phyloP scores from a whole-genome alignment of 495 filamentous ascomycete genomes.

The Venustampulla echinocandica region DNA sequence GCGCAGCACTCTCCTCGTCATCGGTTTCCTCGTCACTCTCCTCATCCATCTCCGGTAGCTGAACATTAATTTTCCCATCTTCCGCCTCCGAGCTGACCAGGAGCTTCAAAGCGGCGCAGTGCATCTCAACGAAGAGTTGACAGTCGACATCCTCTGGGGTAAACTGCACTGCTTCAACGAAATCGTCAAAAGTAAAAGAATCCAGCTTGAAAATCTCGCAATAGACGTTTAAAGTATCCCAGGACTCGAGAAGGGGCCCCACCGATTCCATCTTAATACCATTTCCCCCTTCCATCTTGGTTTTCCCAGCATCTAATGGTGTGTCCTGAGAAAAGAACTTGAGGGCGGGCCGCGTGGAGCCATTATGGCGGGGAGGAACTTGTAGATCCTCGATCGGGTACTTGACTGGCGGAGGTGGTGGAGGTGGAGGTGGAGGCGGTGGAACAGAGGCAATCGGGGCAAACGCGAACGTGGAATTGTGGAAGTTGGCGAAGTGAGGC shows the following conservation, averaged over 20 bases:
- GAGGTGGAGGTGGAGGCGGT: conserved; percentile 52
- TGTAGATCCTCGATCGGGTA: conserved; percentile 95
- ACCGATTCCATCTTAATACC: conserved; percentile 72
- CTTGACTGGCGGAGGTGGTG: conserved; percentile 72
- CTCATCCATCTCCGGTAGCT: conserved; percentile 65
- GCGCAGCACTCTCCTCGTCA: conserved; percentile 43
- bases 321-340: conserved; percentile 65
- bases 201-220: conserved; percentile 88
- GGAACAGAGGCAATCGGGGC: conserved; percentile 27
- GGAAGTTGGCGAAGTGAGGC: conserved; percentile 18
- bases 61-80: conserved; percentile 68
- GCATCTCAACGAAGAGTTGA: conserved; percentile 80
- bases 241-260: conserved; percentile 74
- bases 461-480: conserved; percentile 17
- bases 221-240: conserved; percentile 95
- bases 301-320: conserved; percentile 29
- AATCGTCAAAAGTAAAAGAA: conserved; percentile 97
- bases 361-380: conserved; percentile 51
- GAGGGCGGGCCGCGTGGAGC: conserved; percentile 56
- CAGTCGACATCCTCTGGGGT: conserved; percentile 70
- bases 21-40: conserved; percentile 59
- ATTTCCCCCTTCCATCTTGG: conserved; percentile 30
- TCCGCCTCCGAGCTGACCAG: conserved; percentile 67
- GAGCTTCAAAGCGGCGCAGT: conserved; percentile 84
- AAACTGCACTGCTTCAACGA: conserved; percentile 77